Conservation (phyloP, 441 rosid genomes). For the Erodium texanum region DNA sequence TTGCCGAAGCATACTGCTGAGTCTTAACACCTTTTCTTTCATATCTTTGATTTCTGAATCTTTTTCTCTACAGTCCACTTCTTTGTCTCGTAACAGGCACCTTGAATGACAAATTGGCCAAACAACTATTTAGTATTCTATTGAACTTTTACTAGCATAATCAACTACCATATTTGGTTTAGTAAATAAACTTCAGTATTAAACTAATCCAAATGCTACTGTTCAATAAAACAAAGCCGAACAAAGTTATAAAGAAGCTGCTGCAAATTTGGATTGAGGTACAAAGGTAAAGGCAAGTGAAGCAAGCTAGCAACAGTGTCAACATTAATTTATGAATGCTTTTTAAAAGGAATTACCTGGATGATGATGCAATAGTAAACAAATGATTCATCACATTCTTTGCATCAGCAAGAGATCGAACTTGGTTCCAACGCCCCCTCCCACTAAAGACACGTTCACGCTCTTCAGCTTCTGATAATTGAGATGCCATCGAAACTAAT, state of each 20-base stretch:
- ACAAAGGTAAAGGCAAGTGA: not conserved
- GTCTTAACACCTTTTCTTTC: slow-evolving; percentile 68
- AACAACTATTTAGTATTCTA: not conserved
- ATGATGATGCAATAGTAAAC: slow-evolving; percentile 75
- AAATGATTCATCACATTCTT: slow-evolving; percentile 76
- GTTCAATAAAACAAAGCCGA: too few species aligned
- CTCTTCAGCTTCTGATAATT: slow-evolving; percentile 95
- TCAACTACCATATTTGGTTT: not conserved
- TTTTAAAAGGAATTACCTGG: slow-evolving; percentile 40
- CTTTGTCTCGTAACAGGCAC: slow-evolving; percentile 75
- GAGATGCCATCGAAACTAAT: slow-evolving; percentile 93
- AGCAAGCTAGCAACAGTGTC: not conserved
- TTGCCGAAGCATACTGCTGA: slow-evolving; percentile 46
- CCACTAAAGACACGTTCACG: slow-evolving; percentile 78
- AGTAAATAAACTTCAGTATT: too few species aligned
- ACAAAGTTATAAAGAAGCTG: too few species aligned
- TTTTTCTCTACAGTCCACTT: slow-evolving; percentile 73
- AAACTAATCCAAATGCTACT: too few species aligned
- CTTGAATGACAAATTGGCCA: slow-evolving; percentile 18
- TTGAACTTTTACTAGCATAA: not conserved
- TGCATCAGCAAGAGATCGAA: slow-evolving; percentile 80
- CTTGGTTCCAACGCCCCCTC: slow-evolving; percentile 95
- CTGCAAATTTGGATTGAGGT: too few species aligned
- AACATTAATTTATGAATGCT: not conserved
- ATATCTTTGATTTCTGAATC: slow-evolving; percentile 56